Percentiles rank a stretch among this genome's conserved stretches.
Conservation (phyloP, 2,329 filamentous ascomycete genomes). For the Mycosphaerelloides madeirae region DNA sequence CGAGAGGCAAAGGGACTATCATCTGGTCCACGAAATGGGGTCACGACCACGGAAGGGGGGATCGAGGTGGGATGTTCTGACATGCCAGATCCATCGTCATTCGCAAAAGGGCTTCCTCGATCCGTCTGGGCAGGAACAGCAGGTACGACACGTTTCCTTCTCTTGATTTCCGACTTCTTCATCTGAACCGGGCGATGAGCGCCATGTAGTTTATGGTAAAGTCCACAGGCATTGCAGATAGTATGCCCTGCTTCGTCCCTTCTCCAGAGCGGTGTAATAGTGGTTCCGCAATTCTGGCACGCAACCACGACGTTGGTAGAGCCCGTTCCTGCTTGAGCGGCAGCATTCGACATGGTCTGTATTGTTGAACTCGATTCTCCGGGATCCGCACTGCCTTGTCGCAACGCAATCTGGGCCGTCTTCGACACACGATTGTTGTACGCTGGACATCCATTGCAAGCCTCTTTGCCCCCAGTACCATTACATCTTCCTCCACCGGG, state of each 20-base stretch:
- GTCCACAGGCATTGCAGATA: conserved; percentile 95
- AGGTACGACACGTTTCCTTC: conserved; percentile 88
- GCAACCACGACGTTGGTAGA: conserved; percentile 67
- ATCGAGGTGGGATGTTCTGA: conserved; percentile 41
- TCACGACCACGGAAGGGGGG: conserved; percentile 45
- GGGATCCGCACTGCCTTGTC: conserved; percentile 29
- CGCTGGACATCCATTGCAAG: conserved; percentile 90
- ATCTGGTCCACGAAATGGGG: conserved; percentile 5
- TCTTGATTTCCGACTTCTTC: conserved; percentile 97
- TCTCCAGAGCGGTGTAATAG: conserved; percentile 92
- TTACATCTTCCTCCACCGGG: conserved; percentile 94
- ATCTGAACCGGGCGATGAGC: conserved; percentile 92
- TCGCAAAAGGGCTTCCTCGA: conserved; percentile 22
- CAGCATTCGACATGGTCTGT: neutral
- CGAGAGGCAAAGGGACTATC: conserved; percentile 18
- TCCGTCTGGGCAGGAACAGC: conserved; percentile 48
- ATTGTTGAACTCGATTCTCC: neutral
- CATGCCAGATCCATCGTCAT: conserved; percentile 15
- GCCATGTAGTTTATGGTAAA: conserved; percentile 95
- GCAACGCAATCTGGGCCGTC: conserved; percentile 65
- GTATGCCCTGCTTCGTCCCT: conserved; percentile 91
- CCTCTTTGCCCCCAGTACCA: conserved; percentile 89
- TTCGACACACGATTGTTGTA: conserved; percentile 97
- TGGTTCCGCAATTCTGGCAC: conserved; percentile 95
- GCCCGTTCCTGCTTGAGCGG: conserved; percentile 4